Evolutionary conservation across 352 stramenopile species (phyloP).

Genomic region (Globisporangium perplexum): DNA sequence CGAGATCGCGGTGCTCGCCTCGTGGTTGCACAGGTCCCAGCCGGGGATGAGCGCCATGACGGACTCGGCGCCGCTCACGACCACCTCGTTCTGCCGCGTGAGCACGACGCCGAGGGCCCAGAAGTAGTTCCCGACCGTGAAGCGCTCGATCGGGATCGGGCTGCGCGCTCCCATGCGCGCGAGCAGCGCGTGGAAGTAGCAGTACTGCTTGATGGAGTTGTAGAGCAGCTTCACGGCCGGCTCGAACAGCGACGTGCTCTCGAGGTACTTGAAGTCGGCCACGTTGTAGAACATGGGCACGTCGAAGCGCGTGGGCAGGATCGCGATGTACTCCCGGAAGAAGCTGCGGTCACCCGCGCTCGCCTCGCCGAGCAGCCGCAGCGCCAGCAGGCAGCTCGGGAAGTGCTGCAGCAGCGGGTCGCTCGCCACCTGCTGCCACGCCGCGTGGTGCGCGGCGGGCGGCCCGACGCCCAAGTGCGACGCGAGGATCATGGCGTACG

Average conservation of each 20-base stretch:
- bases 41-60: slow-evolving; percentile 49
- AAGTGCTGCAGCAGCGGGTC: slow-evolving; percentile 35
- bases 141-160: slow-evolving; percentile 22
- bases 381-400: slow-evolving; percentile 34
- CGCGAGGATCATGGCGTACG: slow-evolving; percentile 26
- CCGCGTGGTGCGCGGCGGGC: slow-evolving; percentile 2
- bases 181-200: slow-evolving; percentile 31
- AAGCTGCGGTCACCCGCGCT: slow-evolving; percentile 17
- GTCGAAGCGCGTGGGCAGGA: slow-evolving; percentile 36
- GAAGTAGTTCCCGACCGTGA: slow-evolving; percentile 49
- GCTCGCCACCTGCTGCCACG: slow-evolving; percentile 21
- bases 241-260: slow-evolving; percentile 29
- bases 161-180: slow-evolving; percentile 16
- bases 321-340: slow-evolving; percentile 37
- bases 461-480: slow-evolving; percentile 19
- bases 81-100: slow-evolving; percentile 59
- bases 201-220: slow-evolving; percentile 61
- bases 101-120: slow-evolving; percentile 52
- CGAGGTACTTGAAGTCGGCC: slow-evolving; percentile 35
- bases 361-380: slow-evolving; percentile 35
- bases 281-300: slow-evolving; percentile 45
- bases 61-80: slow-evolving; percentile 13
- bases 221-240: slow-evolving; percentile 40
- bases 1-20: slow-evolving; percentile 29
- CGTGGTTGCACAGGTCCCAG: slow-evolving; percentile 68